phyloP scores from a whole-genome alignment of 2,329 filamentous ascomycete species.

The Magnaporthiopsis rhizophila region DNA sequence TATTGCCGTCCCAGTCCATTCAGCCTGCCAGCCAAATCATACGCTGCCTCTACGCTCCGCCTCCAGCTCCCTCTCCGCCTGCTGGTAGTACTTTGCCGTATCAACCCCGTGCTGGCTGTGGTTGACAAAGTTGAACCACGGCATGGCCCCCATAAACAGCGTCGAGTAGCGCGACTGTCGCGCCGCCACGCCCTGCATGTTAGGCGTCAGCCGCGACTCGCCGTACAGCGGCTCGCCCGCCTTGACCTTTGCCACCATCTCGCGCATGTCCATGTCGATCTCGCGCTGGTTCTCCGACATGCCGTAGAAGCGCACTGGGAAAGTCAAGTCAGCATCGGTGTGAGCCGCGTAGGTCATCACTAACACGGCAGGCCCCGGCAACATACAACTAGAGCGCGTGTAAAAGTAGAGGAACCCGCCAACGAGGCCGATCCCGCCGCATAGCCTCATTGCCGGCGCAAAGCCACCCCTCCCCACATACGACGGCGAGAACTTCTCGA shows the following conservation, averaged over 20 bases:
- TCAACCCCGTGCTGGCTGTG: constrained; percentile 94
- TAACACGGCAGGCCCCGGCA: not conserved
- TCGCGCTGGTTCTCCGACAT: constrained; percentile 88
- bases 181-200: constrained; percentile 89
- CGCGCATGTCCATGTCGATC: constrained; percentile 90
- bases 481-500: constrained; percentile 81
- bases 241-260: constrained; percentile 98
- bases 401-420: constrained; percentile 84
- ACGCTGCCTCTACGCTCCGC: constrained; percentile 43
- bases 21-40: too few species aligned
- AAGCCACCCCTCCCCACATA: constrained; percentile 78
- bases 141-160: constrained; percentile 73
- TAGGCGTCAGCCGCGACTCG: constrained; percentile 65
- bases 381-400: constrained; percentile 74
- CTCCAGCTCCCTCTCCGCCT: constrained; percentile 90
- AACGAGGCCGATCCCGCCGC: constrained; percentile 60
- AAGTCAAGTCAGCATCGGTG: not conserved
- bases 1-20: too few species aligned
- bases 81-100: constrained; percentile 95
- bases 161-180: constrained; percentile 89
- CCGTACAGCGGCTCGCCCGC: constrained; percentile 85
- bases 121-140: constrained; percentile 99
- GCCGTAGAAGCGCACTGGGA: constrained; percentile 88
- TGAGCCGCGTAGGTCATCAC: not conserved
- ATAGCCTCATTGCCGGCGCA: constrained; percentile 72